These are phyloP conservation scores for Iris macrosiphon DNA, from an alignment of 106 monocot species.

Conservation along the genomic window DNA sequence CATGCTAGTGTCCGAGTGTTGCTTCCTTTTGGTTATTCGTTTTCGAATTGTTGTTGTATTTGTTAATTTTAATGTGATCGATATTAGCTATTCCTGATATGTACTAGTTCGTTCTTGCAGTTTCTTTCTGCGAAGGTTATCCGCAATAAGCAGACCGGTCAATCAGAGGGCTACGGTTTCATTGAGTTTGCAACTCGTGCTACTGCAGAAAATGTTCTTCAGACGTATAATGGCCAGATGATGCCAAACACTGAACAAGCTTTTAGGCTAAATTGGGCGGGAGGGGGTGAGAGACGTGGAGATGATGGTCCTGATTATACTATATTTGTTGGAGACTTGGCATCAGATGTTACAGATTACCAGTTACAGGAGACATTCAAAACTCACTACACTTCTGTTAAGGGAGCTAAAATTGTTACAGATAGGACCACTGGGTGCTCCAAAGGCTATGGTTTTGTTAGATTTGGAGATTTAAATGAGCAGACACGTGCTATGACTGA, in stretches of 20 bases:
- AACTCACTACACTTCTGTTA: constrained; percentile 14
- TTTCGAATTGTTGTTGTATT: not conserved
- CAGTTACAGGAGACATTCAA: constrained; percentile 18
- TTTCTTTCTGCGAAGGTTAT: constrained; percentile 52
- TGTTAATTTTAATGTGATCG: not conserved
- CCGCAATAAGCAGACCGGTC: constrained; percentile 66
- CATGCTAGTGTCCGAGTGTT: too few relatives aligned
- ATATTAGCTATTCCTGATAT: not conserved
- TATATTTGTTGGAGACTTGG: constrained; percentile 28
- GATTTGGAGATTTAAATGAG: constrained; percentile 27
- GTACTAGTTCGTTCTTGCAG: constrained; percentile 9
- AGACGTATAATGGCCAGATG: constrained; percentile 53
- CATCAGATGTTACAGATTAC: constrained; percentile 23
- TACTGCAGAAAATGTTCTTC: constrained; percentile 55
- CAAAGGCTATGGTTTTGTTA: constrained; percentile 27
- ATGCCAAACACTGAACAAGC: constrained; percentile 58
- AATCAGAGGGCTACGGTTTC: constrained; percentile 83
- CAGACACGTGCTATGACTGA: constrained; percentile 23
- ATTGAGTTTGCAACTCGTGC: constrained; percentile 67
- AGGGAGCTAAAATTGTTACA: constrained; percentile 19
- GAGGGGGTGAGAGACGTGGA: constrained; percentile 48
- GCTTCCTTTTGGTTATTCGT: too few relatives aligned
- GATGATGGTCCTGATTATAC: constrained; percentile 25
- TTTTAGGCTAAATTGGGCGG: constrained; percentile 78
- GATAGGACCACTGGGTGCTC: constrained; percentile 18